Evolutionary conservation across 2,329 filamentous ascomycete genomes (phyloP).

Genomic region (Davidsoniella australis): DNA sequence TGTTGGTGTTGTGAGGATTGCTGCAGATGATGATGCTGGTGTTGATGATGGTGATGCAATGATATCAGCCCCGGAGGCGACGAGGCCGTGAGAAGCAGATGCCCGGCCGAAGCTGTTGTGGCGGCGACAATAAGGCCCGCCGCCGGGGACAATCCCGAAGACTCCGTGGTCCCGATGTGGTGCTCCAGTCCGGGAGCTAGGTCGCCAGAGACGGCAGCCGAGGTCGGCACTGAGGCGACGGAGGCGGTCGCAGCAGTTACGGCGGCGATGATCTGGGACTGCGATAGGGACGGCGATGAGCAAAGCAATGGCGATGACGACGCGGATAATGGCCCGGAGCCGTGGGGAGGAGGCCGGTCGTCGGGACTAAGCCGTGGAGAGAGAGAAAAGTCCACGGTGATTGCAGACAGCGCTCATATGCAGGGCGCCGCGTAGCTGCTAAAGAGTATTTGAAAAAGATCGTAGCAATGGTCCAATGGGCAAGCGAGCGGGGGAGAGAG

Average conservation of each 20-base stretch:
- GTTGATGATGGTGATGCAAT: slow-evolving; percentile 8
- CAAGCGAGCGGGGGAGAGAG: not conserved
- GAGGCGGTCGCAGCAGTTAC: too few species aligned
- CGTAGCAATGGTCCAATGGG: not conserved
- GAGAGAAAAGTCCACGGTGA: slow-evolving; percentile 11
- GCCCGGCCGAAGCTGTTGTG: slow-evolving; percentile 3
- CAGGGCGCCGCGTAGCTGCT: slow-evolving; percentile 8
- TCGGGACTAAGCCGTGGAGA: slow-evolving; percentile 12
- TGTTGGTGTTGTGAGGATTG: slow-evolving; percentile 1
- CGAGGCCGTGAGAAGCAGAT: slow-evolving; percentile 10
- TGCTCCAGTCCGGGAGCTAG: slow-evolving; percentile 1
- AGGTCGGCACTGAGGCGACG: too few species aligned
- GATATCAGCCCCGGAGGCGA: slow-evolving; percentile 9
- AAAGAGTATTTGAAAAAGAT: not conserved
- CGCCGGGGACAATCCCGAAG: not conserved
- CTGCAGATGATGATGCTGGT: slow-evolving; percentile 1
- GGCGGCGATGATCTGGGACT: too few species aligned
- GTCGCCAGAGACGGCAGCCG: too few species aligned
- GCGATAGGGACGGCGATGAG: not conserved
- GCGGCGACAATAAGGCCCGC: slow-evolving; percentile 5
- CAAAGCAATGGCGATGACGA: not conserved
- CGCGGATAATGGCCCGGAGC: slow-evolving; percentile 4
- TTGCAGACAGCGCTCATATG: slow-evolving; percentile 11
- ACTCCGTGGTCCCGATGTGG: not conserved
- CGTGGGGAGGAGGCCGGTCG: slow-evolving; percentile 11